Base-by-base conservation (phyloP, 805 yeast genomes). In the Wickerhamiella alocasiicola region DNA sequence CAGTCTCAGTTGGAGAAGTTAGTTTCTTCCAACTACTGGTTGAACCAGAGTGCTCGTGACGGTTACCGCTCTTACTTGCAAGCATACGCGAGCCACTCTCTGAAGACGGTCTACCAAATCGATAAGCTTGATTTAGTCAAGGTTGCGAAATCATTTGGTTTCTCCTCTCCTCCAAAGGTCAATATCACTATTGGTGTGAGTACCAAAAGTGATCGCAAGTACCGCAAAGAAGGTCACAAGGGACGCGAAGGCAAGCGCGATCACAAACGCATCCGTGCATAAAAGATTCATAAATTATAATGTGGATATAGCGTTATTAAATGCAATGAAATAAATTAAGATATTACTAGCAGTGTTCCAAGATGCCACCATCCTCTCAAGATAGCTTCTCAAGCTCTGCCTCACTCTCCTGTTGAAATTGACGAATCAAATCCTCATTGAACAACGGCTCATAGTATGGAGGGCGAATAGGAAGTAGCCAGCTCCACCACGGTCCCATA, bases 1-100 rank as follows among this genome's bases (percentile, higher is more conserved):
- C 99, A 91, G 64, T 71, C 83, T 9, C 97, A 91, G 63, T 67
- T 91, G 52, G 91, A 82, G 55, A 88, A 88, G 63, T 70, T 91
- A 52, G 84, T 88, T 49, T 77, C 82, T 55, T 81, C 88, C 38
- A 91, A 91, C 61, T 91, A 81, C 64, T 83, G 91, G 80, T 71
- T 91, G 50, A 94, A 91, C 60, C 94, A 83, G 40, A 59, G 87
- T 42, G 99, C 99, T 23, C 83, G 85, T 63, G 99, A 91, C 57
- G 99, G 98, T 45, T 91, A 91, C 67, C 74, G 96, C 59, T 76
- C 97, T 2, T 91, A 91, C 62, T 70, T 91, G 55, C 99, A 91
- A 65, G 97, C 98, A 4, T 91, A 91, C 57, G 87, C 98, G 5
- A 81, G 95, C 17, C 98, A 91, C 63, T 94, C 87, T 56, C 69